These are phyloP conservation scores for Acacia melanoxylon DNA, from an alignment of 306 rosid genomes.

Conservation along the genomic window DNA sequence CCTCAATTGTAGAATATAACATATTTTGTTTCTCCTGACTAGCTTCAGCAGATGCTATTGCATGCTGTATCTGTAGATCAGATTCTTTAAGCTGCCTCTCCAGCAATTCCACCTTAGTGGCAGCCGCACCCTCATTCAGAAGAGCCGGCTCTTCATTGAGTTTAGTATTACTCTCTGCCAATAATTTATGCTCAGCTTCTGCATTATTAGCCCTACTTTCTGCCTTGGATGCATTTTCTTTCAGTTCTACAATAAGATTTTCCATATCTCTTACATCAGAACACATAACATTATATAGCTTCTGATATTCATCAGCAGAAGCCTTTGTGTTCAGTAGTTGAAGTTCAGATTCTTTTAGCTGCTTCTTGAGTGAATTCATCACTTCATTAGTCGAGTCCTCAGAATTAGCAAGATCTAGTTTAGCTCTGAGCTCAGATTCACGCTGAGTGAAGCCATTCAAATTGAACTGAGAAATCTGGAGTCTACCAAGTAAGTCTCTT, in stretches of 20 bases:
- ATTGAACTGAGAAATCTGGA: conserved; percentile 70
- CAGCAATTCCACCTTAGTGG: conserved; percentile 46
- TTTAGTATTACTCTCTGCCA: conserved; percentile 35
- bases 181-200: conserved; percentile 43
- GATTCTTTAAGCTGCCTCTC: conserved; percentile 62
- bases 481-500: conserved; percentile 67
- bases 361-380: conserved; percentile 54
- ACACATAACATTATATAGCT: conserved; percentile 33
- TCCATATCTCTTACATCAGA: conserved; percentile 44
- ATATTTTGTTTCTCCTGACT: conserved; percentile 76
- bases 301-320: conserved; percentile 48
- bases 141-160: background rate
- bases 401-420: conserved; percentile 40
- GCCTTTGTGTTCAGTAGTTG: conserved; percentile 45
- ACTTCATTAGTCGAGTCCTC: conserved; percentile 43
- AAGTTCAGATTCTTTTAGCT: conserved; percentile 52
- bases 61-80: conserved; percentile 61
- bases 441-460: conserved; percentile 50
- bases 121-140: background rate
- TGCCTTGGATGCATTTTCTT: conserved; percentile 41
- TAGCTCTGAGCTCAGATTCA: conserved; percentile 65
- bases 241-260: conserved; percentile 36
- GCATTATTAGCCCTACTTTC: conserved; percentile 52
- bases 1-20: conserved; percentile 61
- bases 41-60: conserved; percentile 84